These are phyloP conservation scores for Sugiyamaella qingdaonensis DNA, from an alignment of 805 yeast genomes.

Conservation along the genomic window DNA sequence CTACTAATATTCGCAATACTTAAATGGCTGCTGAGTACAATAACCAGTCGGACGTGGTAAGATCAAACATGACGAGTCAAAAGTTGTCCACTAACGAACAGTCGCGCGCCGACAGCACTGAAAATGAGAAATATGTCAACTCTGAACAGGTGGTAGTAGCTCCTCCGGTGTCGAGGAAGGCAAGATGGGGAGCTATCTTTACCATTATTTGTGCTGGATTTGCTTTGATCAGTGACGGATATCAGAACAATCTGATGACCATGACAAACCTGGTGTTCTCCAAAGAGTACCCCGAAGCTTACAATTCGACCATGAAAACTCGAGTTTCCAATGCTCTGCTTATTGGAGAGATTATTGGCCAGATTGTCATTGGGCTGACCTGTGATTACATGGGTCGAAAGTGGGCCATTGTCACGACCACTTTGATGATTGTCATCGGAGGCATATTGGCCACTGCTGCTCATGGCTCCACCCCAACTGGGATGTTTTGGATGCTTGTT, in stretches of 20 bases:
- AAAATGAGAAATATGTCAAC: not conserved
- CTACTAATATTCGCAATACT: too few species aligned
- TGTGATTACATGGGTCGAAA: conserved; percentile 67
- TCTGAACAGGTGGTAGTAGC: too few species aligned
- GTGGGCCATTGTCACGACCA: conserved; percentile 60
- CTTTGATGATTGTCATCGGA: conserved; percentile 58
- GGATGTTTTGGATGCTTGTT: conserved; percentile 74
- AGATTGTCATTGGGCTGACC: conserved; percentile 57
- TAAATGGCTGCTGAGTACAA: too few species aligned
- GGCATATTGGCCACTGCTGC: conserved; percentile 66
- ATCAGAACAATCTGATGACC: conserved; percentile 70
- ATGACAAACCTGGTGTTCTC: conserved; percentile 60
- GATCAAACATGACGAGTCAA: too few species aligned
- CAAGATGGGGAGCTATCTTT: conserved; percentile 19
- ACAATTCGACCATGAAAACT: conserved; percentile 48
- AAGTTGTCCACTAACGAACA: not conserved
- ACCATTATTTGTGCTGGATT: conserved; percentile 64
- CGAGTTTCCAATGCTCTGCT: conserved; percentile 65
- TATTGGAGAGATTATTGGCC: conserved; percentile 69
- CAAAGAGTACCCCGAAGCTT: conserved; percentile 41
- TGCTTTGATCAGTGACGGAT: conserved; percentile 74
- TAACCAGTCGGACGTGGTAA: too few species aligned
- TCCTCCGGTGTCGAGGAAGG: not conserved
- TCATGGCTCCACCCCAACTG: conserved; percentile 53
- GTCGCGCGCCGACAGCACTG: not conserved